Base-by-base conservation (phyloP, 805 yeast genomes). In the Starmerella bombicola region DNA sequence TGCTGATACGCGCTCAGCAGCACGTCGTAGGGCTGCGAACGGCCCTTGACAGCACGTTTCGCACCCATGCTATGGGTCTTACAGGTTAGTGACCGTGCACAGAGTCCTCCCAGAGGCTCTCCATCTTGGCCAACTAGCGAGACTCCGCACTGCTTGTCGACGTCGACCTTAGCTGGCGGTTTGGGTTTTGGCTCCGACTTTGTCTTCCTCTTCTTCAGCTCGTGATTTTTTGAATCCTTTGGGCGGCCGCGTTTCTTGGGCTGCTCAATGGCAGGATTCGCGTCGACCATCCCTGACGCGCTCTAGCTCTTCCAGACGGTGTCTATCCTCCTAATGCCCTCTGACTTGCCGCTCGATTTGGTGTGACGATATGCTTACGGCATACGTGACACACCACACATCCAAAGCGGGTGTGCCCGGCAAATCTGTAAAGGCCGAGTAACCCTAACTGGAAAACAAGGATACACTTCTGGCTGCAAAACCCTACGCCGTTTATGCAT, bases 1-100 rank as follows among this genome's bases (percentile, higher is more conserved):
- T 84, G 77, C 64, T 91, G 97, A 57, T 88, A 86, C n/a, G 83
- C 85, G 15, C 86, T 84, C 42, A 88, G 66, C 40, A 88, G 65
- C 24, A 74, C 76, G 59, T 88, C 97, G 61, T 84, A 88, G 1
- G 95, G 86, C 10, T 91, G 85, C 29, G 93, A 78, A 53, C 98
- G 70, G 12, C 97, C 97, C 19, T 74, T 76, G 18, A 88, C 97
- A 1, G 95, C 86, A 53, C 97, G 73, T 55, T 88, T 88, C 23
- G 96, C 95, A 25, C 96, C 95, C 95, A 88, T 86, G 2, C 96
- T 82, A 62, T 88, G 98, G 0, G 96, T 84, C 57, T 88, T 88
- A 69, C 98, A 88, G 0, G 97, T 91, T 46, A 88, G 66, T 0
- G 96, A 85, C 38, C 97, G 70, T 2, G 95, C 96, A 67, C 98